Percentiles rank a stretch among this genome's conserved stretches.
Conservation (phyloP, 345 rosid species). For the Acer saccharum region DNA sequence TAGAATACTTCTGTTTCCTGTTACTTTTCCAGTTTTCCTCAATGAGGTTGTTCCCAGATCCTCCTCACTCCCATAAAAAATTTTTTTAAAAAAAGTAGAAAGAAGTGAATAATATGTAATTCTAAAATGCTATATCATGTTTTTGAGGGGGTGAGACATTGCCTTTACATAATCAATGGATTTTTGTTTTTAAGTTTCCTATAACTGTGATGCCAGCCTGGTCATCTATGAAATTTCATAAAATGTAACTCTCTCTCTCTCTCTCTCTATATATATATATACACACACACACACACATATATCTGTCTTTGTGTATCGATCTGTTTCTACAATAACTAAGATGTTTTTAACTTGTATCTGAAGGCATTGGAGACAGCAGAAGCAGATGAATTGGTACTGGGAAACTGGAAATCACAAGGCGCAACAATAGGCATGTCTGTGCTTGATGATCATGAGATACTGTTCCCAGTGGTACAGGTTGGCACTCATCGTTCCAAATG, state of each 20-base stretch:
- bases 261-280: not conserved
- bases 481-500: slow-evolving; percentile 50
- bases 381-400: slow-evolving; percentile 55
- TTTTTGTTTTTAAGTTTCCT: not conserved
- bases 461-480: slow-evolving; percentile 51
- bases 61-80: not conserved
- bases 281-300: too few species aligned
- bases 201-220: not conserved
- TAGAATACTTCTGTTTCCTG: not conserved
- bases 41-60: not conserved
- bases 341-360: slow-evolving; percentile 21
- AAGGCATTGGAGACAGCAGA: slow-evolving; percentile 41
- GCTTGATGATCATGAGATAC: slow-evolving; percentile 51
- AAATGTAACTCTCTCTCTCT: not conserved
- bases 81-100: not conserved
- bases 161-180: not conserved
- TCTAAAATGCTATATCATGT: not conserved
- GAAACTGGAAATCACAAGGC: slow-evolving; percentile 70
- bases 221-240: not conserved
- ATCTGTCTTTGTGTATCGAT: not conserved
- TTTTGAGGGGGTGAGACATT: not conserved
- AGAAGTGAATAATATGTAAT: not conserved
- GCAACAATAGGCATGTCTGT: slow-evolving; percentile 48
- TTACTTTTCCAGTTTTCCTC: not conserved
- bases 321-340: slow-evolving; percentile 7